Conservation (phyloP, 345 rosid genomes). For the Clarkia xantiana region DNA sequence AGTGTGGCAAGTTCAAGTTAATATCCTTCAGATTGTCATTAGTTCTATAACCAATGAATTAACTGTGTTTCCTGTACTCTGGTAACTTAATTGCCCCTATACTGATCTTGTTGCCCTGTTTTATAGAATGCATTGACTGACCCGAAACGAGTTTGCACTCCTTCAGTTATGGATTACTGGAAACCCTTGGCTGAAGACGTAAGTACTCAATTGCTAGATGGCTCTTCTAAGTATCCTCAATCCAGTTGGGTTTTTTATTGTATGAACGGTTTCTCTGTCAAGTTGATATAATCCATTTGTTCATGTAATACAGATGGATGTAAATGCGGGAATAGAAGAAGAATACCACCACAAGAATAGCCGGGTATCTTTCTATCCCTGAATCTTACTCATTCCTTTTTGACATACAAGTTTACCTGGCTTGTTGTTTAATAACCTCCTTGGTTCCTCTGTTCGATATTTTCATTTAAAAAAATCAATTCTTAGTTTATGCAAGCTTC, state of each 20-base stretch:
- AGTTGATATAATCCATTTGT: not conserved
- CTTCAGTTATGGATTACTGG: slow-evolving; percentile 83
- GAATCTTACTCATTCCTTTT: not conserved
- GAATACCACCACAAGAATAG: slow-evolving; percentile 88
- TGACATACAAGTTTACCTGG: not conserved
- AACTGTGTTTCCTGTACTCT: too few relatives aligned
- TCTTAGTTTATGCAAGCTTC: too few relatives aligned
- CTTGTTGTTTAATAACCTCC: not conserved
- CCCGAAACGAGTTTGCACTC: slow-evolving; percentile 83
- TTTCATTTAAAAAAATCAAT: not conserved
- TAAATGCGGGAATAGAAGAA: slow-evolving; percentile 80
- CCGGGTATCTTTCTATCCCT: slow-evolving; percentile 31
- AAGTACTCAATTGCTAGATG: slow-evolving; percentile 16
- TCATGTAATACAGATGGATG: slow-evolving; percentile 63
- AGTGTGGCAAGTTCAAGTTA: not conserved
- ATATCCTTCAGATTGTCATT: too few relatives aligned
- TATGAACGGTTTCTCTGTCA: not conserved
- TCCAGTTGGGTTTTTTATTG: not conserved
- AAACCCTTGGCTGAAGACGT: slow-evolving; percentile 95
- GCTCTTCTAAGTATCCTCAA: not conserved
- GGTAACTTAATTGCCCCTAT: too few relatives aligned
- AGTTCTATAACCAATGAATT: too few relatives aligned
- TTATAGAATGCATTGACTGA: slow-evolving; percentile 72
- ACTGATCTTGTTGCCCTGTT: too few relatives aligned
- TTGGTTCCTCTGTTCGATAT: not conserved